A percentile compares a stretch with the other conserved stretches of the same genome.
phyloP scores from a whole-genome alignment of 2,329 filamentous ascomycete genomes.

The Didymella segeticola region DNA sequence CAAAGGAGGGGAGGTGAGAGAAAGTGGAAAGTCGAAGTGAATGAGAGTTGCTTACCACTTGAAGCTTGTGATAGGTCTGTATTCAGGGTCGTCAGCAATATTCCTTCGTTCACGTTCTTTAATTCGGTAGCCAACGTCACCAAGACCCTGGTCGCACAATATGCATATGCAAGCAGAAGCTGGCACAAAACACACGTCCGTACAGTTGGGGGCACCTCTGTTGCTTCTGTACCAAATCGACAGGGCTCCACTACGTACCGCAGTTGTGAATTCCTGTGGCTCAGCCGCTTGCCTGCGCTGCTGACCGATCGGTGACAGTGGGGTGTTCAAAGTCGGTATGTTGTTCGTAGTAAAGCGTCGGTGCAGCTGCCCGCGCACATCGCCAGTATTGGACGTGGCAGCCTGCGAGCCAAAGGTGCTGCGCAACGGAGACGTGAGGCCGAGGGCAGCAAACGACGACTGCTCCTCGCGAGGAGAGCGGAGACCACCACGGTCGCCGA shows the following conservation, averaged over 20 bases:
- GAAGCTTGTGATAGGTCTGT: conserved; percentile 73
- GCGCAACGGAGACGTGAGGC: conserved; percentile 67
- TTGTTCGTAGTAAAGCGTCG: conserved; percentile 91
- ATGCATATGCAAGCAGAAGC: not conserved
- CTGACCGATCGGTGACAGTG: conserved; percentile 66
- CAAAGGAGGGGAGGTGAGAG: conserved; percentile 20
- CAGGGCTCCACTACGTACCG: conserved; percentile 53
- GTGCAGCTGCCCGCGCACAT: conserved; percentile 79
- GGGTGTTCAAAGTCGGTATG: conserved; percentile 79
- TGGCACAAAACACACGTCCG: not conserved
- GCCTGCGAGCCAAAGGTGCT: conserved; percentile 60
- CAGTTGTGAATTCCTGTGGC: conserved; percentile 60
- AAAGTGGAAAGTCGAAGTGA: conserved; percentile 29
- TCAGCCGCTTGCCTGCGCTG: conserved; percentile 62
- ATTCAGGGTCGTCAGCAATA: conserved; percentile 34
- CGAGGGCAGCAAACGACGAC: conserved; percentile 73
- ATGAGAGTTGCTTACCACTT: conserved; percentile 68
- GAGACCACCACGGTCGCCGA: conserved; percentile 76
- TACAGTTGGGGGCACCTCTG: not conserved
- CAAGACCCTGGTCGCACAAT: conserved; percentile 1
- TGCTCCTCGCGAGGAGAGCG: conserved; percentile 75
- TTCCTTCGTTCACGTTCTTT: conserved; percentile 31
- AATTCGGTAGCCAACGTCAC: conserved; percentile 4
- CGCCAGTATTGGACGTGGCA: conserved; percentile 55
- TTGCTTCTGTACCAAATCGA: conserved; percentile 10